Conservation (phyloP, 2,329 filamentous ascomycete species). For the Hypomyces rosellus region DNA sequence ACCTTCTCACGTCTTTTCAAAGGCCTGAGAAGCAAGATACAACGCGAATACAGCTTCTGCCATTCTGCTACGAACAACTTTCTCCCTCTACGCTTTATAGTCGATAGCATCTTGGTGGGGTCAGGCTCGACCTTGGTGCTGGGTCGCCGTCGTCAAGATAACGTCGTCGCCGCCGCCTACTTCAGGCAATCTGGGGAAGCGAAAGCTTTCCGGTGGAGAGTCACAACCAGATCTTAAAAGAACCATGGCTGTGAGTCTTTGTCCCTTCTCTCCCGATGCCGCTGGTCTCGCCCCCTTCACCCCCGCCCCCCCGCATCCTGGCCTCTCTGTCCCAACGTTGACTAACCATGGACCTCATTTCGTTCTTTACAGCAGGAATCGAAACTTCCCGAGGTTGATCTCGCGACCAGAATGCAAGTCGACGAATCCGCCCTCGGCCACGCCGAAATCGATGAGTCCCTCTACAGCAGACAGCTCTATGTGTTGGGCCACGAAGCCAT, state of each 20-base stretch:
- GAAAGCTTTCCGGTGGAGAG: constrained; percentile 59
- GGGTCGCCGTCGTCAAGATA: constrained; percentile 30
- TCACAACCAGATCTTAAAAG: constrained; percentile 50
- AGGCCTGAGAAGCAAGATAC: too few species aligned
- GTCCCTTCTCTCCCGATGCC: neutral
- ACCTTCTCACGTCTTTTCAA: too few species aligned
- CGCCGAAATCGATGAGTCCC: constrained; percentile 63
- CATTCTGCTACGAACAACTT: too few species aligned
- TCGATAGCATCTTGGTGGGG: constrained; percentile 25
- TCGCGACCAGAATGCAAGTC: constrained; percentile 60
- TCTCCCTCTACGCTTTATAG: neutral
- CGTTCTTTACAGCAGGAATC: constrained; percentile 34
- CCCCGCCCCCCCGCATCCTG: neutral
- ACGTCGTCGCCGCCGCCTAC: constrained; percentile 21
- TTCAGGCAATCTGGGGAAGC: constrained; percentile 57
- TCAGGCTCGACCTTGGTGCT: constrained; percentile 32
- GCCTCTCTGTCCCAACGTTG: neutral
- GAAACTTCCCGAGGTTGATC: constrained; percentile 53
- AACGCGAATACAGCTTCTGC: too few species aligned
- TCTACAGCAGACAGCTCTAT: constrained; percentile 69
- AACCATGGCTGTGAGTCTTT: constrained; percentile 54
- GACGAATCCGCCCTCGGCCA: constrained; percentile 51
- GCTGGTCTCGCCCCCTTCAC: neutral
- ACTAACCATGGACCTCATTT: neutral
- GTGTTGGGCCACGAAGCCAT: constrained; percentile 75